phyloP scores from a whole-genome alignment of 495 filamentous ascomycete genomes.

The Physcia stellaris region DNA sequence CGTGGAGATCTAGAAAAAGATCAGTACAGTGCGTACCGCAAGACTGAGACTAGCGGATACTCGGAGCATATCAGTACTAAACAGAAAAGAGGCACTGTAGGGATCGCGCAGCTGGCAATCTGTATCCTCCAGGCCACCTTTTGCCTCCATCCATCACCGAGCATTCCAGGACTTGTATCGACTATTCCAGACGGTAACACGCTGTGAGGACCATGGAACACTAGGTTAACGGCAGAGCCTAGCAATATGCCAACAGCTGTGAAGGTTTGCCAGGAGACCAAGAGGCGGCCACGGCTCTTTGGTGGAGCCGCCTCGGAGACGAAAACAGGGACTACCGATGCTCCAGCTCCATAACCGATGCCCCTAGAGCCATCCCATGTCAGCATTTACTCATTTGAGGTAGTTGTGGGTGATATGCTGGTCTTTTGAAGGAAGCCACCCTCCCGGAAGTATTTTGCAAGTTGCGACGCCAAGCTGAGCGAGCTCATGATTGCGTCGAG shows the following conservation, averaged over 20 bases:
- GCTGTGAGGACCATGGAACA: background rate
- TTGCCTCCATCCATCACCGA: background rate
- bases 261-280: conserved; percentile 9
- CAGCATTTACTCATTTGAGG: no score
- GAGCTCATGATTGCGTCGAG: no score
- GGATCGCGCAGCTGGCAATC: conserved; percentile 8
- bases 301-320: conserved; percentile 1
- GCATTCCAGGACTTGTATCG: background rate
- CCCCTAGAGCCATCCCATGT: no score
- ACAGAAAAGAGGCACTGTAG: conserved; percentile 8
- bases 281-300: conserved; percentile 1
- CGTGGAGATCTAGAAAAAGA: conserved; percentile 2
- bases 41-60: conserved; percentile 1
- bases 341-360: conserved; percentile 15
- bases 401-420: no score
- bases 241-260: conserved; percentile 12
- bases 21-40: background rate
- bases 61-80: conserved; percentile 9
- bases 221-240: conserved; percentile 4
- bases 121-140: conserved; percentile 7
- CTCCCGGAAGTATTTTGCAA: no score
- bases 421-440: no score
- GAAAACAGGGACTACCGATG: conserved; percentile 8
- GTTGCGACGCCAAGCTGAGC: no score
- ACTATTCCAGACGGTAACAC: background rate